Evolutionary conservation across 225 moss, liverwort and hornwort species (phyloP).

Genomic region (Rhytidiadelphus loreus): DNA sequence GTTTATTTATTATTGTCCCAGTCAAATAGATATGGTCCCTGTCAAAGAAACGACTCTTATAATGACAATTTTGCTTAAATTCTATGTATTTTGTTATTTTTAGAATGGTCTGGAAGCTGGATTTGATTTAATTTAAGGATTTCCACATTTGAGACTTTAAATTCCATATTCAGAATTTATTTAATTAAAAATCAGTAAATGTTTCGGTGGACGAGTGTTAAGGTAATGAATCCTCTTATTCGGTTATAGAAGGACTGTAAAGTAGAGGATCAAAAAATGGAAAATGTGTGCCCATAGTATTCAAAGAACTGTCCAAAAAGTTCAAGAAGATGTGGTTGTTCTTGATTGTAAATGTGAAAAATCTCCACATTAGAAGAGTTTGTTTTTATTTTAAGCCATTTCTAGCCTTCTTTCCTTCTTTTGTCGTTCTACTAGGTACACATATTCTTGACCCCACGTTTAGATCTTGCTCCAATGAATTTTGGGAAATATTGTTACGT

Average conservation of each 20-base stretch:
- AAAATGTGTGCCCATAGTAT: too few species aligned
- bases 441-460: background rate
- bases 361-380: background rate
- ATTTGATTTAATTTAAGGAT: background rate
- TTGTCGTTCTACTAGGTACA: background rate
- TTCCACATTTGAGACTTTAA: background rate
- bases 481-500: background rate
- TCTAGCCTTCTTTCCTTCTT: background rate
- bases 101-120: background rate
- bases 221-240: background rate
- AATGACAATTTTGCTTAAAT: background rate
- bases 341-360: background rate
- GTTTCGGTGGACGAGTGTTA: background rate
- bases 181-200: too few species aligned
- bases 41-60: background rate
- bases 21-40: background rate
- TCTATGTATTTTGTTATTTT: background rate
- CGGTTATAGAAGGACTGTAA: background rate
- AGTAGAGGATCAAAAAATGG: background rate
- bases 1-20: background rate
- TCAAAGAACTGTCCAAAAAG: background rate
- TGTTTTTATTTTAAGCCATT: background rate
- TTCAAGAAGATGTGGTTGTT: background rate
- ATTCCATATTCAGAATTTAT: background rate
- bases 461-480: background rate